Evolutionary conservation across 2,329 filamentous ascomycete genomes (phyloP), one percentile per base, ranked within the genome.

Genomic region (Corynespora cassiicola): DNA sequence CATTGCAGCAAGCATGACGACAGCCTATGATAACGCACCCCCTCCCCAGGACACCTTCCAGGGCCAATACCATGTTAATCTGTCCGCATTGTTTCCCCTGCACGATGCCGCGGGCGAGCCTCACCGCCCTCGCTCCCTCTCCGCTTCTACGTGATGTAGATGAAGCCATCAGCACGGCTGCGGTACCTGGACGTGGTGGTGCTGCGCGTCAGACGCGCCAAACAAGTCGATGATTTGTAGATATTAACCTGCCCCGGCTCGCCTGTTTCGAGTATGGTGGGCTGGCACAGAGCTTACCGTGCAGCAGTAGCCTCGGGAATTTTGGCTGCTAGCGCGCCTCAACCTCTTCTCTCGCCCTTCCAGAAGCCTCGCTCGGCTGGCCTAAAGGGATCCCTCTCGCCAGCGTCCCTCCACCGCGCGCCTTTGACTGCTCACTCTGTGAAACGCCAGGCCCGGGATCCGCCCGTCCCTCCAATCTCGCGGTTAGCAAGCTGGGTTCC

Each of bases 1-100:
- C 36, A 41, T 27, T 39, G 39, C 41, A 50, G 45, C 47, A 49
- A 48, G 45, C 46, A 50, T 54, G 39, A 39, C 35, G 31, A 23
- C 30, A 40, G 29, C 36, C 30, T 28, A 39, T 43, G 42, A 47
- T 32, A n/a, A 27, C 25, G 18, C 36, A 26, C 22, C 18, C 15
- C 23, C 4, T 24, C 27, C 26, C 19, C 20, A 20, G 16, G 18
- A 12, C 24, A 5, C 4, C 4, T 9, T 22, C 16, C 10, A 15
- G 15, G 33, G 20, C 27, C 17, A 29, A 37, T 31, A 37, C 35
- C 6, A 18, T 15, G 20, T 31, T 14, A 24, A 37, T 31, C 20
- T 37, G 26, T 12, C 12, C 22, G 24, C 25, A 34, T 23, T 29
- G 19, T 24, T 12, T 14, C 15, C n/a, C 11, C 7, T 15, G 12